Percentiles rank a stretch among this genome's conserved stretches.
phyloP scores from a whole-genome alignment of 2,329 filamentous ascomycete species.

The Nemania abortiva region DNA sequence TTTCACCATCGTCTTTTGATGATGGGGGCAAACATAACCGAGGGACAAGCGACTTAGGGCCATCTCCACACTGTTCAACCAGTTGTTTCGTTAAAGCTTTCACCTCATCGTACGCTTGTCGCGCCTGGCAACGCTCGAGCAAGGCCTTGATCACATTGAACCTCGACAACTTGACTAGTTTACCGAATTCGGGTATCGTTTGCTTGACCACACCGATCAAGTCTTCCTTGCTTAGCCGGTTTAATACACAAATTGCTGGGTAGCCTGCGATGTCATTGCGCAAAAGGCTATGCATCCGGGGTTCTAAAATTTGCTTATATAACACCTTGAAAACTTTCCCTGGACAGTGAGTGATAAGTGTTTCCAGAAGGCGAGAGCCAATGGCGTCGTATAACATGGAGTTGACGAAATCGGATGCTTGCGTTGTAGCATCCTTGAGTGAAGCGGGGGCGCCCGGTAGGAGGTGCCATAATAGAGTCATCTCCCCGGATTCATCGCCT shows the following conservation, averaged over 20 bases:
- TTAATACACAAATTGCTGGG: slow-evolving; percentile 84
- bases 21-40: slow-evolving; percentile 62
- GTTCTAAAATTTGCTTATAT: slow-evolving; percentile 82
- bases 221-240: slow-evolving; percentile 88
- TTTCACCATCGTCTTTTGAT: slow-evolving; percentile 50
- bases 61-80: slow-evolving; percentile 61
- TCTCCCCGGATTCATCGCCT: slow-evolving; percentile 52
- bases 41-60: slow-evolving; percentile 62
- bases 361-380: slow-evolving; percentile 90
- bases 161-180: slow-evolving; percentile 79
- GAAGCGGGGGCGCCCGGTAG: slow-evolving; percentile 80
- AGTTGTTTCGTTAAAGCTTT: slow-evolving; percentile 62
- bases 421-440: slow-evolving; percentile 77
- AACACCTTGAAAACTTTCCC: slow-evolving; percentile 92
- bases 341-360: slow-evolving; percentile 81
- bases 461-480: slow-evolving; percentile 77
- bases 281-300: slow-evolving; percentile 81
- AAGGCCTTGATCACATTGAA: slow-evolving; percentile 84
- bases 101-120: slow-evolving; percentile 68
- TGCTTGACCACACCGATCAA: slow-evolving; percentile 77
- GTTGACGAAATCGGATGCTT: slow-evolving; percentile 82
- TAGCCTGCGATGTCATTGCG: slow-evolving; percentile 93
- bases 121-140: slow-evolving; percentile 83
- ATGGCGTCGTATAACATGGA: slow-evolving; percentile 90
- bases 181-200: slow-evolving; percentile 78